phyloP scores from a whole-genome alignment of 2,329 filamentous ascomycete genomes.

The Aspergillus calidoustus region DNA sequence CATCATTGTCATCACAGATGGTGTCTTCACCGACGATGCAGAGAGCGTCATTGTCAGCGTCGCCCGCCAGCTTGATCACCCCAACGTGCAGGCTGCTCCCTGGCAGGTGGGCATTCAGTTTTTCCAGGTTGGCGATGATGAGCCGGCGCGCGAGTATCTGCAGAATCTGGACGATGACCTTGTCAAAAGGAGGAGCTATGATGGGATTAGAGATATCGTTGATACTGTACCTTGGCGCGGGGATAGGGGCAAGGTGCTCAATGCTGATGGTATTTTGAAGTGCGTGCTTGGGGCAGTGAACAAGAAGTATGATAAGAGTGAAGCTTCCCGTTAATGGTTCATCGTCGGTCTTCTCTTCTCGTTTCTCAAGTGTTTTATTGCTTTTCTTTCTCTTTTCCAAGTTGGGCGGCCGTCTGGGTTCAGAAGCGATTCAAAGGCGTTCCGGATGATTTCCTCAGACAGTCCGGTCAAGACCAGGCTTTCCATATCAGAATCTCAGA shows the following conservation, averaged over 20 bases:
- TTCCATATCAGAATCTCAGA: too few relatives aligned
- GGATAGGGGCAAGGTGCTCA: slow-evolving; percentile 57
- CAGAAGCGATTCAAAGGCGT: neutral
- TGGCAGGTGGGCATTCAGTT: slow-evolving; percentile 94
- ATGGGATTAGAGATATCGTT: slow-evolving; percentile 76
- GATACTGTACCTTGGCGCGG: slow-evolving; percentile 80
- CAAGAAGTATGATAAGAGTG: slow-evolving; percentile 61
- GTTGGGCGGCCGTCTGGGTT: neutral
- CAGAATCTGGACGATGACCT: slow-evolving; percentile 76
- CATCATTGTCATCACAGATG: slow-evolving; percentile 92
- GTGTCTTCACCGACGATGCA: slow-evolving; percentile 77
- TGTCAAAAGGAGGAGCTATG: slow-evolving; percentile 52
- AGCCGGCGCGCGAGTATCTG: slow-evolving; percentile 66
- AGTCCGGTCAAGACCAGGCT: neutral
- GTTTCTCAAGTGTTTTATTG: neutral
- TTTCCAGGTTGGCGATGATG: slow-evolving; percentile 86
- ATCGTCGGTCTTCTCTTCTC: slow-evolving; percentile 4
- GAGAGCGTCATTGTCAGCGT: slow-evolving; percentile 69
- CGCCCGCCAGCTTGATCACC: slow-evolving; percentile 65
- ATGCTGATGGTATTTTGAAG: slow-evolving; percentile 76
- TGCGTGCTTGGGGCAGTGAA: slow-evolving; percentile 79
- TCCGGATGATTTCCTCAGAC: neutral
- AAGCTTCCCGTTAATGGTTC: slow-evolving; percentile 22
- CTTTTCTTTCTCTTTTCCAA: neutral
- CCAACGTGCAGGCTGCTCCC: slow-evolving; percentile 61